Base-by-base conservation (phyloP, 2,329 filamentous ascomycete genomes). In the Neofusicoccum parvum region DNA sequence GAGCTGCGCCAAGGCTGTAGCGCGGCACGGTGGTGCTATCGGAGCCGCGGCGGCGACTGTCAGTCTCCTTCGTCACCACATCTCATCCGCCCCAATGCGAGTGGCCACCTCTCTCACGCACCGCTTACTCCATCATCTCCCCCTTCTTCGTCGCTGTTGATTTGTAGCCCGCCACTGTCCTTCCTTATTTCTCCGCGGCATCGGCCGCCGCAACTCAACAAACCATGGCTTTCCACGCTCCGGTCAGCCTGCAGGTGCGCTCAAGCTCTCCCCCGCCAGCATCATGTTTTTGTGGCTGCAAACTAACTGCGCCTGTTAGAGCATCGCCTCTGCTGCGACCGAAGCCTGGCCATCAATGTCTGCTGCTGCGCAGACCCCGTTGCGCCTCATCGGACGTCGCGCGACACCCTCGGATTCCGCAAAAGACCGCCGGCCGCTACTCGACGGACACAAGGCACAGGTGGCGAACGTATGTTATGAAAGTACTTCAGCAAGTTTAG, bases 171-270 rank as follows among this genome's bases (percentile, higher is more conserved):
- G 60, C 60, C 11, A 48, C 39, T 64, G 53, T 65, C 63, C 60
- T 59, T 65, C 45, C 27, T 50, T 56, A 43, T 43, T 41, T 20
- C 14, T 11, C 14, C 37, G 63, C 63, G 63, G 63, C 63, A 65
- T 10, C 56, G 45, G 63, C 63, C 63, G 63, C 63, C 23, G 43
- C 50, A 37, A 15, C 36, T 39, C 46, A 36, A 37, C 37, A 50
- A 70, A 80, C 67, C 72, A 85, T 85, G 84, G 82, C 83, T 73
- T 83, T 84, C 71, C 81, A 83, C 74, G 76, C 80, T 70, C 78
- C 82, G 69, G 74, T 81, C 70, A 78, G 77, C 68, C 72, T 81
- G 68, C 81, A 81, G 71, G 83, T 85, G 74, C 71, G 81, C 73
- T 68, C 71, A 68, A 69, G 74, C 74, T 72, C 62, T 64, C 12